Evolutionary conservation across 2,329 filamentous ascomycete genomes (phyloP).

Genomic region (Colletotrichum simmondsii): DNA sequence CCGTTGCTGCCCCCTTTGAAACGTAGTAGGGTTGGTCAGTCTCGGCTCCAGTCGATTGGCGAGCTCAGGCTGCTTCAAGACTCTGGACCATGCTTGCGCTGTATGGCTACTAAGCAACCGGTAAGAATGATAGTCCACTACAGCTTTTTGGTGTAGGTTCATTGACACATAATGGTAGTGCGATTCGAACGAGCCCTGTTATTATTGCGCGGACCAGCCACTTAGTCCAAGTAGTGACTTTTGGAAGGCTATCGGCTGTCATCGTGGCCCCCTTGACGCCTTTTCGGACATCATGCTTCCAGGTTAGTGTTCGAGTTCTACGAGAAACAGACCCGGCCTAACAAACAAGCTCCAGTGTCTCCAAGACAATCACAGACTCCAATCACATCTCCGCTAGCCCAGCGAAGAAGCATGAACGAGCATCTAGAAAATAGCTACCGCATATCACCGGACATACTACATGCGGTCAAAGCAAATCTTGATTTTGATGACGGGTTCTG

Average conservation of each 20-base stretch:
- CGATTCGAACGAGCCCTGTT: conserved; percentile 61
- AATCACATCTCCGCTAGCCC: conserved; percentile 60
- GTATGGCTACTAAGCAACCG: conserved; percentile 56
- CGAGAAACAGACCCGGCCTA: not conserved
- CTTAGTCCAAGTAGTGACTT: conserved; percentile 52
- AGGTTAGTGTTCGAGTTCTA: conserved; percentile 47
- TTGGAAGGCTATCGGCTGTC: conserved; percentile 63
- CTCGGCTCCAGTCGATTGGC: conserved; percentile 66
- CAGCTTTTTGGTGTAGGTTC: not conserved
- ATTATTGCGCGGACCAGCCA: conserved; percentile 54
- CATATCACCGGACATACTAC: conserved; percentile 50
- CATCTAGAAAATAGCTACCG: conserved; percentile 59
- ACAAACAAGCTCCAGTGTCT: conserved; percentile 53
- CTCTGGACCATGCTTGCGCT: conserved; percentile 61
- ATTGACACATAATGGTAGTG: conserved; percentile 51
- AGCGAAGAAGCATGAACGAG: conserved; percentile 62
- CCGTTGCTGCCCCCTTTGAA: conserved; percentile 66
- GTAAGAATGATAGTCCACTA: conserved; percentile 48
- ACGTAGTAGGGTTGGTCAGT: conserved; percentile 61
- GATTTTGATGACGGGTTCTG: conserved; percentile 69
- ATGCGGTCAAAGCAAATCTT: conserved; percentile 55
- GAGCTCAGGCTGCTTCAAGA: conserved; percentile 63
- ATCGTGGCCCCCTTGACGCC: conserved; percentile 57
- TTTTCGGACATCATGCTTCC: conserved; percentile 62
- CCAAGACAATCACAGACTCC: conserved; percentile 62